Evolutionary conservation across 768 basidiomycete genomes (phyloP).

Genomic region (Amanita brunnescens): DNA sequence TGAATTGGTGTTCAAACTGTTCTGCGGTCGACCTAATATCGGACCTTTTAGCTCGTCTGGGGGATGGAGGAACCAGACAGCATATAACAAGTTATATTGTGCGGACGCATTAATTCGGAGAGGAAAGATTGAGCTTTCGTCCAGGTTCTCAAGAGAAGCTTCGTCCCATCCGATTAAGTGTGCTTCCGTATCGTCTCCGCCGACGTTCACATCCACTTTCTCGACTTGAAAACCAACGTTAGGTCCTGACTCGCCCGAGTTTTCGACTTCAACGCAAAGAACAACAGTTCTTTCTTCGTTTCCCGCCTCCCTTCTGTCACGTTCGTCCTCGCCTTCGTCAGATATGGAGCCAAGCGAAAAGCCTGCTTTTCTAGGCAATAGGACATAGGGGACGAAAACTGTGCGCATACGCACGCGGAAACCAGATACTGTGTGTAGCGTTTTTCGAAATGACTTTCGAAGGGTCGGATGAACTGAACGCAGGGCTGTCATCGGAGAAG

Average conservation of each 20-base stretch:
- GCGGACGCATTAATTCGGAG: conserved; percentile 61
- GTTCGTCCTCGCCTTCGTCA: conserved; percentile 34
- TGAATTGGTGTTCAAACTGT: conserved; percentile 15
- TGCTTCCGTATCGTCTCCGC: conserved; percentile 50
- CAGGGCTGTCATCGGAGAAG: conserved; percentile 40
- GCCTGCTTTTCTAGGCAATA: conserved; percentile 41
- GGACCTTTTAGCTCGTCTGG: conserved; percentile 48
- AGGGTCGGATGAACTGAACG: conserved; percentile 55
- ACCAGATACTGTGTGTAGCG: conserved; percentile 70
- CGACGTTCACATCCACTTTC: conserved; percentile 64
- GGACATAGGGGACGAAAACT: conserved; percentile 79
- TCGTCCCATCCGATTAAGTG: conserved; percentile 50
- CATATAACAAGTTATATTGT: conserved; percentile 85
- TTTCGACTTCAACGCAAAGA: conserved; percentile 88
- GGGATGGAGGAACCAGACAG: conserved; percentile 70
- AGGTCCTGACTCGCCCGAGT: conserved; percentile 55
- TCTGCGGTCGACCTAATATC: conserved; percentile 20
- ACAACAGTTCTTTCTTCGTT: conserved; percentile 80
- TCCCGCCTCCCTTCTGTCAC: conserved; percentile 54
- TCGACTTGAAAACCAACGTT: conserved; percentile 69
- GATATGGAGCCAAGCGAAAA: conserved; percentile 14
- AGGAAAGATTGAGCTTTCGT: conserved; percentile 52
- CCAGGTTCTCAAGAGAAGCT: conserved; percentile 35
- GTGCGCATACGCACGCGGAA: conserved; percentile 93
- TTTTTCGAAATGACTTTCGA: conserved; percentile 79